Evolutionary conservation across 169 alveolate genomes (phyloP), one percentile per base, ranked within the genome.

Genomic region (Ichthyophthirius multifiliis): DNA sequence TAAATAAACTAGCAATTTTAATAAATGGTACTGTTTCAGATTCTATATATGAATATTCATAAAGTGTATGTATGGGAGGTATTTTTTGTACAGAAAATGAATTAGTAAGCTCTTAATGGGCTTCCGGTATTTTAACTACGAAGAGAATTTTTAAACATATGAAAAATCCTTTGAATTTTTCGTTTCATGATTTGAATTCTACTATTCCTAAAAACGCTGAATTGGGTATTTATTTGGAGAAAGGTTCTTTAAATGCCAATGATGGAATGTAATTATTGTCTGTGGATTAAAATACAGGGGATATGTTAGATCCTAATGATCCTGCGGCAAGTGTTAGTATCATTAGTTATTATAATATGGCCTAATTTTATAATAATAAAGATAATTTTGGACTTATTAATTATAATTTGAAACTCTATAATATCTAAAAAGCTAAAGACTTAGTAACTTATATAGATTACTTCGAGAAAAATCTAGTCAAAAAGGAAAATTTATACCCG

Each of bases 81-180:
- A 55, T 39, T 27, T 55, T 27, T 6, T 55, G 71, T 18, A 55
- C 43, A 27, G 31, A 55, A 34, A 27, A 34, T 55, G 71, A 55
- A 55, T 55, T 55, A 55, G 71, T 27, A 18, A 55, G 71, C 7
- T 55, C 71, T 55, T 55, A 55, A 27, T 55, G 71, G 71, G 71
- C 71, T 5, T 55, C 23, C 9, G 71, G 71, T 55, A 55, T 55
- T 27, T 55, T 55, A 55, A 55, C 71, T 10, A 55, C 23, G 31
- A 55, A 55, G 15, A n/a, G 31, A 55, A 55, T 55, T 39, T 55
- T 55, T n/a, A 55, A 55, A 27, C 31, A 55, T 27, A 39, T 27
- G 23, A 55, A 55, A 39, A 55, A 55, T 23, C 10, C 35, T 55
- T 55, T 20, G 23, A n/a, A 27, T 23, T 55, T 55, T 23, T 34